phyloP scores from a whole-genome alignment of 805 yeast genomes.

The Ascoidea asiatica region DNA sequence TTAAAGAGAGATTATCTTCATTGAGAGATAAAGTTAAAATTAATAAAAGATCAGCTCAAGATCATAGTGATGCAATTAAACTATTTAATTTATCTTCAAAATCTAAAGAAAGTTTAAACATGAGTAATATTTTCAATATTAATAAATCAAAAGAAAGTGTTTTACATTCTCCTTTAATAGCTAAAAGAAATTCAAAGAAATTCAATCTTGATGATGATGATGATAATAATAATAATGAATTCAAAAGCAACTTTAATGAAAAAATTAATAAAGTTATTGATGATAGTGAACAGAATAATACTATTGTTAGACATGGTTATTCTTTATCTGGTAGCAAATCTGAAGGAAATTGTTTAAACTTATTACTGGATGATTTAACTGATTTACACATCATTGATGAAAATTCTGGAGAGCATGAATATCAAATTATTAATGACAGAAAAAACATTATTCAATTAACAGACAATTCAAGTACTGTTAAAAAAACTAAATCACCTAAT shows the following conservation, averaged over 20 bases:
- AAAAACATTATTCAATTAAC: no score
- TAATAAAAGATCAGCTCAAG: neutral
- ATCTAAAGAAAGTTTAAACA: no score
- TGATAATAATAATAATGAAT: neutral
- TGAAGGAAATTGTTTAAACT: neutral
- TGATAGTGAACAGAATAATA: no score
- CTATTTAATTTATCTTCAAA: no score
- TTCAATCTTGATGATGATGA: neutral
- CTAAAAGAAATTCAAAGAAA: neutral
- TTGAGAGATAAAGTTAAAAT: neutral
- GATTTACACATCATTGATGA: neutral
- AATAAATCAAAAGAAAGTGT: no score
- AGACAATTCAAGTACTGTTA: no score
- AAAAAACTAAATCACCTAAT: neutral
- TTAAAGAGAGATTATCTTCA: no score
- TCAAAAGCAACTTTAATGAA: no score
- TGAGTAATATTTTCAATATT: no score
- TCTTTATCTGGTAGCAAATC: neutral
- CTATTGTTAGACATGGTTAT: neutral
- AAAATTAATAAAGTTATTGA: no score
- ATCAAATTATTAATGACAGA: no score
- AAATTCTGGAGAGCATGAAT: neutral
- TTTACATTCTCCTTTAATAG: no score
- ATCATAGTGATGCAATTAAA: neutral
- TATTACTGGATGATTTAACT: neutral